A percentile compares a stretch with the other conserved stretches of the same genome.
Conservation (phyloP, 169 alveolate genomes). For the Eimeria sp. region DNA sequence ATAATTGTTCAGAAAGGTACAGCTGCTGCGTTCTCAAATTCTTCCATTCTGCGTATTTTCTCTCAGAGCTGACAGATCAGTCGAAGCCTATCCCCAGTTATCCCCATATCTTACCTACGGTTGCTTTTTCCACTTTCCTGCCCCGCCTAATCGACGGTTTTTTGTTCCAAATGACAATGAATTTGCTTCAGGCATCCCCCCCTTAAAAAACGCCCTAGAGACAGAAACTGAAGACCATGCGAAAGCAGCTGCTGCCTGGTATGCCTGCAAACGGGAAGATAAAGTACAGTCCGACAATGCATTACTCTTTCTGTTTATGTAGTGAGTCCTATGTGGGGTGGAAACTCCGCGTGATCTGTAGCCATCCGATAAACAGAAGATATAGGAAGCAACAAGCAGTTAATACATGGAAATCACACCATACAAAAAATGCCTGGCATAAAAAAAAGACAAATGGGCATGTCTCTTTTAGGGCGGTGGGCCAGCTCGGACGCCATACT, state of each 20-base stretch:
- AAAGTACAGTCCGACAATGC: too few relatives aligned
- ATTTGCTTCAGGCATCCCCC: slow-evolving; percentile 91
- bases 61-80: neutral
- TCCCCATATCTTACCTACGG: neutral
- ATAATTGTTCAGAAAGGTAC: slow-evolving; percentile 93
- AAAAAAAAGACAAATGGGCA: neutral
- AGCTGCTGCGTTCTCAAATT: neutral
- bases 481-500: slow-evolving; percentile 96
- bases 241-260: slow-evolving; percentile 96
- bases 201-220: slow-evolving; percentile 95
- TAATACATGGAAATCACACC: neutral
- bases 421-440: neutral
- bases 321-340: neutral
- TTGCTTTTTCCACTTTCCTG: neutral
- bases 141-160: neutral
- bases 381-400: too few relatives aligned
- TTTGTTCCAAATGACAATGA: neutral
- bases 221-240: slow-evolving; percentile 96
- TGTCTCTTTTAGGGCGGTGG: slow-evolving; percentile 87
- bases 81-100: neutral
- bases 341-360: neutral
- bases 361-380: neutral
- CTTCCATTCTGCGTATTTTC: neutral
- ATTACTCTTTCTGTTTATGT: neutral
- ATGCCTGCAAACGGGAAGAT: neutral